A percentile compares a stretch with the other conserved stretches of the same genome.
These are phyloP conservation scores for Marchantia paleacea DNA, from an alignment of 225 moss, liverwort and hornwort species.

Conservation along the genomic window DNA sequence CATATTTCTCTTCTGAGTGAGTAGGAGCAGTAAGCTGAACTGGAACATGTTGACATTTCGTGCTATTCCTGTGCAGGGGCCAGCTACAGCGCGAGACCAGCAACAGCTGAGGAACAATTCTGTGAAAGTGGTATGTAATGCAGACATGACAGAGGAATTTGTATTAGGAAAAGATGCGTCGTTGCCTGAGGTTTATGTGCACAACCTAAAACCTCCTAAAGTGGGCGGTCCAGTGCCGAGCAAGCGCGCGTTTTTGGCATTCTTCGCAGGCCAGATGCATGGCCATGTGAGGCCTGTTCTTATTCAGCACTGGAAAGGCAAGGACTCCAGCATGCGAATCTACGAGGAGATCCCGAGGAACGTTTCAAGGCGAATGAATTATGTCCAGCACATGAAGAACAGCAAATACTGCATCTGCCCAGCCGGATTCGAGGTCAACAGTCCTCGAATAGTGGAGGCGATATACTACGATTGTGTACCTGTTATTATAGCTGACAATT, in stretches of 20 bases:
- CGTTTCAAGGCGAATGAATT: conserved; percentile 34
- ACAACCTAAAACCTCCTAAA: conserved; percentile 25
- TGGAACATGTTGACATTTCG: background rate
- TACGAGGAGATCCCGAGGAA: conserved; percentile 51
- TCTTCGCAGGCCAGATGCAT: conserved; percentile 93
- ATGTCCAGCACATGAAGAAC: conserved; percentile 63
- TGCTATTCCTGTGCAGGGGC: conserved; percentile 47
- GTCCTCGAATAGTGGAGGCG: conserved; percentile 80
- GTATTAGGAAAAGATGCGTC: conserved; percentile 64
- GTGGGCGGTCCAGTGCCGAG: conserved; percentile 32
- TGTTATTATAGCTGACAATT: conserved; percentile 77
- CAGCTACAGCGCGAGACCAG: conserved; percentile 60
- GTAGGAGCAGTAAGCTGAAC: background rate
- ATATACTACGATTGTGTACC: conserved; percentile 88
- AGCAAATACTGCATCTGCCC: conserved; percentile 91
- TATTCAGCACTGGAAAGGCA: conserved; percentile 63
- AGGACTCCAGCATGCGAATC: conserved; percentile 73
- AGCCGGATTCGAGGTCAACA: conserved; percentile 82
- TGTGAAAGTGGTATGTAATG: conserved; percentile 87
- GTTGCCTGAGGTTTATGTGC: conserved; percentile 59
- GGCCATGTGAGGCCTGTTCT: conserved; percentile 68
- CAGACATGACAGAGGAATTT: conserved; percentile 58
- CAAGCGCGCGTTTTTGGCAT: conserved; percentile 49
- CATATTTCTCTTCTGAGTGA: background rate
- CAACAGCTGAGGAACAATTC: conserved; percentile 59